Evolutionary conservation across 495 filamentous ascomycete species (phyloP).

Genomic region (Paragyromitra xinjiangensis): DNA sequence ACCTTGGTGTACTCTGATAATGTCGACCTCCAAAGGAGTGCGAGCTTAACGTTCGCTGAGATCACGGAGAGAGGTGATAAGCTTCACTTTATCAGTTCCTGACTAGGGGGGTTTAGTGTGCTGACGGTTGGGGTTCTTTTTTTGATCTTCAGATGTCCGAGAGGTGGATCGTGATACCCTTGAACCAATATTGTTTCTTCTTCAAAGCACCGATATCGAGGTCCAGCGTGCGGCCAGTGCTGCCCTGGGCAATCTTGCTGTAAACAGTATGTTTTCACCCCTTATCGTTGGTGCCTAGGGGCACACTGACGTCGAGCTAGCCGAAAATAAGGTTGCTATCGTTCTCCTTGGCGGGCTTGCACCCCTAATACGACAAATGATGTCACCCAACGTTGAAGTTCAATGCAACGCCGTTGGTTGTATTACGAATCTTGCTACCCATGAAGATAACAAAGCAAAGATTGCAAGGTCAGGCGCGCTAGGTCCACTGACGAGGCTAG

Average conservation of each 20-base stretch:
- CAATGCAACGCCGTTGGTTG: conserved; percentile 99
- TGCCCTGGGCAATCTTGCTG: conserved; percentile 92
- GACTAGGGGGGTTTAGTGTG: conserved; percentile 10
- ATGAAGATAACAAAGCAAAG: conserved; percentile 99
- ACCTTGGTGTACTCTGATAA: conserved; percentile 98
- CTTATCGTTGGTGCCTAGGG: conserved; percentile 5
- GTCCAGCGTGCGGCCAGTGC: conserved; percentile 97
- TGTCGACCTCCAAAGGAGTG: conserved; percentile 96
- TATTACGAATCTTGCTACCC: conserved; percentile 96
- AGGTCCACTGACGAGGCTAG: conserved; percentile 85
- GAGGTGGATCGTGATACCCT: conserved; percentile 95
- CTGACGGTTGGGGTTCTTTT: conserved; percentile 18
- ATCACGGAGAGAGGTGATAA: conserved; percentile 94
- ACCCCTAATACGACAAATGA: conserved; percentile 97
- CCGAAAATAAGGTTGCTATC: conserved; percentile 96
- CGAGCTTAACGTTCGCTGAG: conserved; percentile 97
- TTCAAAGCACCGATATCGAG: conserved; percentile 94
- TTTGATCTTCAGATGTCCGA: conserved; percentile 76
- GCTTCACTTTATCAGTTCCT: conserved; percentile 25
- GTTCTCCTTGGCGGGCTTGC: conserved; percentile 88
- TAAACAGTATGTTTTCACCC: conserved; percentile 76
- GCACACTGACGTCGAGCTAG: conserved; percentile 62
- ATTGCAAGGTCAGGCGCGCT: conserved; percentile 95
- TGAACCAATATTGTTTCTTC: conserved; percentile 91
- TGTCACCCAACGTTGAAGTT: conserved; percentile 97